phyloP scores from a whole-genome alignment of 1,284 basidiomycete genomes.

The Cryptococcus sp. region DNA sequence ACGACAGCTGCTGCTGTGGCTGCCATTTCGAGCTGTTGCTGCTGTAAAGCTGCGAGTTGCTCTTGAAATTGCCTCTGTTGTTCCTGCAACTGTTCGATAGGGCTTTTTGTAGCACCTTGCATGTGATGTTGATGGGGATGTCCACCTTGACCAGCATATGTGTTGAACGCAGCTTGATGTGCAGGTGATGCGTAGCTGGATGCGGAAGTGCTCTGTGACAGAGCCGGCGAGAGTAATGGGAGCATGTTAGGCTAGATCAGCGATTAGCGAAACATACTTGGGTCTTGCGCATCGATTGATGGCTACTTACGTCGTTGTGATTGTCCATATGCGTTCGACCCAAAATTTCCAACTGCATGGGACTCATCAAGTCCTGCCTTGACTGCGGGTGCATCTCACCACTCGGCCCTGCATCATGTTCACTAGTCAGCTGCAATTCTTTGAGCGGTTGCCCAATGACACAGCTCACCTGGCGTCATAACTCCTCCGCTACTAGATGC shows the following conservation, averaged over 20 bases:
- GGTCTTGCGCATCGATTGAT: too few species aligned
- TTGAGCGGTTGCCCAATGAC: background rate
- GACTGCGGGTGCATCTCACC: conserved; percentile 46
- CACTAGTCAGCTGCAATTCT: background rate
- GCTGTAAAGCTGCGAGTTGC: conserved; percentile 43
- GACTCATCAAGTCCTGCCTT: conserved; percentile 44
- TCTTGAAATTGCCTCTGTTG: conserved; percentile 51
- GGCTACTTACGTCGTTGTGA: conserved; percentile 39
- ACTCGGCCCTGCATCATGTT: conserved; percentile 35
- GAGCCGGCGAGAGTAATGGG: conserved; percentile 45
- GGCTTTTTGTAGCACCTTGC: conserved; percentile 12
- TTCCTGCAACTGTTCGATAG: conserved; percentile 46
- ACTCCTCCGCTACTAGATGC: conserved; percentile 24
- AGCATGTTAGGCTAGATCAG: conserved; percentile 33
- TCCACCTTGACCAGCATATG: background rate
- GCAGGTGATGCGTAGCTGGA: conserved; percentile 38
- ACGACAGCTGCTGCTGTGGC: conserved; percentile 46
- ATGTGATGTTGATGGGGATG: conserved; percentile 4
- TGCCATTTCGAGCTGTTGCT: conserved; percentile 46
- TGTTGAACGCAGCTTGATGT: conserved; percentile 21
- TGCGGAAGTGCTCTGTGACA: conserved; percentile 30
- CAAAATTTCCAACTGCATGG: conserved; percentile 48
- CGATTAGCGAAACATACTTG: background rate
- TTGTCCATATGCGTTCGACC: conserved; percentile 32
- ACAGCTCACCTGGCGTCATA: conserved; percentile 41